Evolutionary conservation across 192 early-diverging fungal species (phyloP).

Genomic region (Backusella mclennaniae): DNA sequence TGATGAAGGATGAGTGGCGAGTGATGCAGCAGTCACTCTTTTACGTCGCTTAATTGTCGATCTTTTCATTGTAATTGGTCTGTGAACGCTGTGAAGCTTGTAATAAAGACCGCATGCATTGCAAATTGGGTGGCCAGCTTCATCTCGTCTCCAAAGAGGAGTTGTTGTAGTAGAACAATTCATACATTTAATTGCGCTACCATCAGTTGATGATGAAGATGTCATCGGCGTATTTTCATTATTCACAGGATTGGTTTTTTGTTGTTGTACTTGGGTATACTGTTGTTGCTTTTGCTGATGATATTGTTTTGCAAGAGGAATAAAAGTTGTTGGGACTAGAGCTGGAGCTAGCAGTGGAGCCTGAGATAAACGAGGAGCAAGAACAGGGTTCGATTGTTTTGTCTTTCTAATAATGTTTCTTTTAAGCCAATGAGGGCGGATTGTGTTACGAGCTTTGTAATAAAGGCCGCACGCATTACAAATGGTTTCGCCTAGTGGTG

Average conservation of each 20-base stretch:
- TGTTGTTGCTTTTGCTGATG: background rate
- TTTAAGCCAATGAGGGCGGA: slow-evolving; percentile 57
- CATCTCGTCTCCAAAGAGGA: slow-evolving; percentile 76
- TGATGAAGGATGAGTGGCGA: background rate
- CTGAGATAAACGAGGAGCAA: slow-evolving; percentile 12
- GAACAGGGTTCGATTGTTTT: slow-evolving; percentile 2
- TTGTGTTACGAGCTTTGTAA: slow-evolving; percentile 54
- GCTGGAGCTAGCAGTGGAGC: slow-evolving; percentile 15
- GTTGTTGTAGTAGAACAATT: slow-evolving; percentile 71
- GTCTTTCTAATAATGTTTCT: slow-evolving; percentile 31
- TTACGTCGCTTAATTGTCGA: slow-evolving; percentile 66
- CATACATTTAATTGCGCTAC: slow-evolving; percentile 42
- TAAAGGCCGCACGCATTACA: slow-evolving; percentile 88
- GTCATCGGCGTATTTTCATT: background rate
- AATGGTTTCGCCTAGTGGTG: slow-evolving; percentile 63
- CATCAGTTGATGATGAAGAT: background rate
- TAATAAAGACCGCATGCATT: slow-evolving; percentile 94
- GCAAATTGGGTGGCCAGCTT: slow-evolving; percentile 70
- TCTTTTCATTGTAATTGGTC: slow-evolving; percentile 73
- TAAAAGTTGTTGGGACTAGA: background rate
- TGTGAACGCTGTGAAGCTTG: slow-evolving; percentile 71
- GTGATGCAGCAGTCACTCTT: slow-evolving; percentile 25
- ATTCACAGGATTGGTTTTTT: background rate
- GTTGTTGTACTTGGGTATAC: background rate
- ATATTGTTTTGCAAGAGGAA: background rate